Percentiles rank a stretch among this genome's conserved stretches.
phyloP scores from a whole-genome alignment of 129 eudicot species.

The Logfia minima region DNA sequence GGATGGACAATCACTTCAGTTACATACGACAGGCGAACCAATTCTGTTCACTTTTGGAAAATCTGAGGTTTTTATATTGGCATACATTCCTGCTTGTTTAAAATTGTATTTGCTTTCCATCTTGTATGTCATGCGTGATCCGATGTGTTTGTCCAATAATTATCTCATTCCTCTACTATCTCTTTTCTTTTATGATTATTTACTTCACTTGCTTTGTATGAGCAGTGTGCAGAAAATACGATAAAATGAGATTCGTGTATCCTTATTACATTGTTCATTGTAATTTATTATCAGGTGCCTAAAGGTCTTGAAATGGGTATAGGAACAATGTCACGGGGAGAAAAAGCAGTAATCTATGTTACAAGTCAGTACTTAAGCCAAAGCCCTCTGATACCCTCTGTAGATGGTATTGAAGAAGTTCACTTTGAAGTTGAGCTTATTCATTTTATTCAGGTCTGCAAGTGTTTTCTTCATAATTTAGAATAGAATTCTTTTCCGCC shows the following conservation, averaged over 20 bases:
- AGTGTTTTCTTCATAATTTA: neutral
- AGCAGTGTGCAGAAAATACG: conserved; percentile 6
- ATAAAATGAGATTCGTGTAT: neutral
- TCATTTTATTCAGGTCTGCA: conserved; percentile 87
- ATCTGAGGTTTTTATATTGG: conserved; percentile 60
- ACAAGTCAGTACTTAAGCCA: conserved; percentile 59
- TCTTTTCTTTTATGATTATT: neutral
- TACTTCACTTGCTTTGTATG: neutral
- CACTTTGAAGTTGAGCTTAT: conserved; percentile 96
- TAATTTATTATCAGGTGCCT: conserved; percentile 56
- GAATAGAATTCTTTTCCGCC: neutral
- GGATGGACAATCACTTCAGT: conserved; percentile 63
- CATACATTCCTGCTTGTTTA: conserved; percentile 15
- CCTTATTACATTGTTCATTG: neutral
- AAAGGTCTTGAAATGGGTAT: conserved; percentile 98
- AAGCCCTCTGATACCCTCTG: conserved; percentile 52
- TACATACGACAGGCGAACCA: conserved; percentile 59
- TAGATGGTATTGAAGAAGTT: conserved; percentile 67
- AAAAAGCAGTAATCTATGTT: conserved; percentile 81
- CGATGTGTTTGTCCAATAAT: neutral
- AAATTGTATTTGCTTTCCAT: neutral
- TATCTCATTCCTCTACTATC: neutral
- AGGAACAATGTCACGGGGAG: conserved; percentile 94
- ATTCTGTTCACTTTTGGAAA: conserved; percentile 84
- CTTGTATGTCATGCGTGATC: neutral